phyloP scores from a whole-genome alignment of 2,329 filamentous ascomycete species.

The Aspergillus latus region DNA sequence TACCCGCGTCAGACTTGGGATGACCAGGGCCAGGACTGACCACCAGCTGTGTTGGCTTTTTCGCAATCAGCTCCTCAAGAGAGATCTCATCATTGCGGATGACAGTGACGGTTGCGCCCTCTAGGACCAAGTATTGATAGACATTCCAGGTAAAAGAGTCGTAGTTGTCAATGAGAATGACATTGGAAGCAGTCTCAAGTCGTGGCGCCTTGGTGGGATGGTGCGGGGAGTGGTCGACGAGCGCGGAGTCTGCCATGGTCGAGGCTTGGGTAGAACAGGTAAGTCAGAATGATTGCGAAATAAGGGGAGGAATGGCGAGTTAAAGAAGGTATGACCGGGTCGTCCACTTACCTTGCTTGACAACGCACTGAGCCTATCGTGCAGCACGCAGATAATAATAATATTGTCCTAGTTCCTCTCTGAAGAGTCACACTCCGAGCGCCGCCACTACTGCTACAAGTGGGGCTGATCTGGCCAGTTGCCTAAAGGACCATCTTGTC shows the following conservation, averaged over 20 bases:
- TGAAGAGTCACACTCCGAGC: constrained; percentile 10
- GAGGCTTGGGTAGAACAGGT: constrained; percentile 38
- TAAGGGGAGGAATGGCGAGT: not conserved
- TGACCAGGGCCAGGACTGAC: constrained; percentile 95
- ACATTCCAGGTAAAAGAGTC: constrained; percentile 99
- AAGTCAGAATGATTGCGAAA: not conserved
- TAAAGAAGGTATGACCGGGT: not conserved
- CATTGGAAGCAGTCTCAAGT: constrained; percentile 78
- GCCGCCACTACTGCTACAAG: constrained; percentile 7
- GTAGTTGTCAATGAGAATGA: constrained; percentile 97
- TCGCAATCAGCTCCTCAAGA: constrained; percentile 75
- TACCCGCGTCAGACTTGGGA: constrained; percentile 83
- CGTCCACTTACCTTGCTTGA: constrained; percentile 4
- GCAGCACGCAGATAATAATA: not conserved
- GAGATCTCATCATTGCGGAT: constrained; percentile 90
- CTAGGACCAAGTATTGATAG: constrained; percentile 96
- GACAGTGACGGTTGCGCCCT: constrained; percentile 87
- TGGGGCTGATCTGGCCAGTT: constrained; percentile 12
- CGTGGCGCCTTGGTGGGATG: constrained; percentile 73
- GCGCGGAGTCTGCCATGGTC: constrained; percentile 37
- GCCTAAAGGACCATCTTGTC: constrained; percentile 18
- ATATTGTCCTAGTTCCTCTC: not conserved
- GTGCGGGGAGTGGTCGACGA: constrained; percentile 77
- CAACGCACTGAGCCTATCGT: not conserved
- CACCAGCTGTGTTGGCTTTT: constrained; percentile 88